Base-by-base conservation (phyloP, 1,284 basidiomycete genomes). In the Papiliotrema laurentii region DNA sequence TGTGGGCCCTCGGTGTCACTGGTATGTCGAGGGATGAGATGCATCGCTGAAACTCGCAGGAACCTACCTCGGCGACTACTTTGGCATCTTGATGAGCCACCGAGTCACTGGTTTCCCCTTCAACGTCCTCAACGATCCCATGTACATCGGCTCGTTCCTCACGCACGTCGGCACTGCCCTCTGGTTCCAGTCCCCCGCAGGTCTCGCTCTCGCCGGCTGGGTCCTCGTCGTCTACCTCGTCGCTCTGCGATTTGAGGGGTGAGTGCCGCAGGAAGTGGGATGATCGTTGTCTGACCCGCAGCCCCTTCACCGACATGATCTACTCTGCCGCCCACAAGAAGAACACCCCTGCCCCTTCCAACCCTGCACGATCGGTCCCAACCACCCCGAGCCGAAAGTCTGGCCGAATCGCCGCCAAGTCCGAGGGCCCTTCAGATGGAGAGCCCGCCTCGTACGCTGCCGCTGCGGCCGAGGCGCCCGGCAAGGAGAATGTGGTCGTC, bases 31-130 rank as follows among this genome's bases (percentile, higher is more conserved):
- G 10, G 9, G 18, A 7, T 27, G 9, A 39, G 9, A 25, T 18
- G 28, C 13, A 19, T 9, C 18, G 16, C 19, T 9, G 24, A 27
- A 5, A 16, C 40, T 1, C n/a, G 10, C 49, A 71, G 74, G 75
- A 38, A 93, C 89, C 2, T 93, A 91, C 78, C 81, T 97, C 39
- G 92, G 94, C 5, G 94, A 97, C 76, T 97, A 97, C 76, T 98
- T 97, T 74, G 94, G 94, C n/a, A 97, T 97, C 62, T 78, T 97
- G 47, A 96, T 97, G 91, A 84, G 91, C 67, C 79, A 86, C 59
- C 73, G 78, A 56, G 75, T 80, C 46, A 79, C 77, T 5, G 85
- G 87, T 19, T 98, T 98, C 77, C 94, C 94, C 0, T 98, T 97
- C 80, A 96, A 94, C 68, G 81, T 97, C 44, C 79, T 94, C 51